Evolutionary conservation across 495 filamentous ascomycete species (phyloP).

Genomic region (Penicillium mononematosum): DNA sequence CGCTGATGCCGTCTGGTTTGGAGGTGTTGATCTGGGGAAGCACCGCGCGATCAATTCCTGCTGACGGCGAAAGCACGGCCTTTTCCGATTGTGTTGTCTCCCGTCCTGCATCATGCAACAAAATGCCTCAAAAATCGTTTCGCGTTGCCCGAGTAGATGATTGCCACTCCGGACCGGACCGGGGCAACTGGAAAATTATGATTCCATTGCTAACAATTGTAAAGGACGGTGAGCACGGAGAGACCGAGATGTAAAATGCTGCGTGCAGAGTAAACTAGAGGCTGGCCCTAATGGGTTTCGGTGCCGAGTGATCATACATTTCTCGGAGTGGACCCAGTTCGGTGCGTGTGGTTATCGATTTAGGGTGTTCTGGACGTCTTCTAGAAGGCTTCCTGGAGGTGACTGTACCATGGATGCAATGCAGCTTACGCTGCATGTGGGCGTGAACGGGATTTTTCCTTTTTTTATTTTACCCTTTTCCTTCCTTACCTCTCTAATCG

Average conservation of each 20-base stretch:
- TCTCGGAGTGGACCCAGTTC: constrained; percentile 11
- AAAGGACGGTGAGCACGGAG: constrained; percentile 13
- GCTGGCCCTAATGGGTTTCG: neutral
- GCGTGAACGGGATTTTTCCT: neutral
- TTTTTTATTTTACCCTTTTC: neutral
- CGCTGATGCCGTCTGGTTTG: constrained; percentile 24
- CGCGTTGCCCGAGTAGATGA: neutral
- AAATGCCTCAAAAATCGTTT: constrained; percentile 25
- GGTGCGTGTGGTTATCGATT: constrained; percentile 19
- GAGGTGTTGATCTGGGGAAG: constrained; percentile 15
- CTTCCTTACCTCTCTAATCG: neutral
- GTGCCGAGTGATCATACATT: constrained; percentile 7
- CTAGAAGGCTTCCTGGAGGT: constrained; percentile 22
- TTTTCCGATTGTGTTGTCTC: neutral
- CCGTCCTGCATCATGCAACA: constrained; percentile 14
- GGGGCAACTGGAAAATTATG: constrained; percentile 12
- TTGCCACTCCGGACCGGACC: neutral
- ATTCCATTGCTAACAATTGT: constrained; percentile 10
- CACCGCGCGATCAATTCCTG: neutral
- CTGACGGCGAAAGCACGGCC: constrained; percentile 11
- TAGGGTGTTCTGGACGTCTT: constrained; percentile 26
- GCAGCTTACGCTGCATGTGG: constrained; percentile 7
- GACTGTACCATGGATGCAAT: constrained; percentile 16
- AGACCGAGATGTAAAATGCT: constrained; percentile 4
- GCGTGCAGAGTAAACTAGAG: constrained; percentile 17